Base-by-base conservation (phyloP, 306 rosid genomes). In the Ormosia semicastrata region DNA sequence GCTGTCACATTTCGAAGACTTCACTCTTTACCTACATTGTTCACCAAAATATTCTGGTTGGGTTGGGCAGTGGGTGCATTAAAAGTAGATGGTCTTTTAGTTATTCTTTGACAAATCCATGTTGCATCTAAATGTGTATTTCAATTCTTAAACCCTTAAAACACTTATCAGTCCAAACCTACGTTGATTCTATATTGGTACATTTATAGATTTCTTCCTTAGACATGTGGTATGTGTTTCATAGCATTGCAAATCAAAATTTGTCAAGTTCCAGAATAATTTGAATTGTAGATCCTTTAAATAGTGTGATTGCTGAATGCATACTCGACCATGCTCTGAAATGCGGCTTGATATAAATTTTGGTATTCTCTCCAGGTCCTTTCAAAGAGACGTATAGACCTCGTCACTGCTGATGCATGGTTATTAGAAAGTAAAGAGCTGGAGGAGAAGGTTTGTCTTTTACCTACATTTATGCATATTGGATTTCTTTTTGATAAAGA, bases 341-440 rank as follows among this genome's bases (percentile, higher is more conserved):
- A 83, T 54, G 62, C 8, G 37, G 30, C 68, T 75, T 84, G 49
- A 74, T 74, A 77, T 70, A 36, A 66, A 39, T 18, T 54, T 68
- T 77, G 62, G 18, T 64, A 40, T 86, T 77, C 47, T 69, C 39
- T 69, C 32, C 92, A 95, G 99, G 92, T 95, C 40, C 92, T 93
- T 87, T 89, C 96, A 29, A 88, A 90, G 87, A 88, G 94, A 83
- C 99, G 93, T 41, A 81, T 93, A 59, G 98, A 93, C 84, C 68
- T 84, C 81, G 60, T 83, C 78, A 93, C 97, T 37, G 88, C 94
- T 69, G 86, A 81, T 5, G 98, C 98, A 67, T 95, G 99, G 99
- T 84, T 95, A 18, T 67, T 66, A 8, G 91, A 81, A 86, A 91
- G 86, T 71, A 84, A 81, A 90, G 98, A 88, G 89, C 85, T 93